Conservation (phyloP, 176 grass and related monocot genomes). For the Poa annua region DNA sequence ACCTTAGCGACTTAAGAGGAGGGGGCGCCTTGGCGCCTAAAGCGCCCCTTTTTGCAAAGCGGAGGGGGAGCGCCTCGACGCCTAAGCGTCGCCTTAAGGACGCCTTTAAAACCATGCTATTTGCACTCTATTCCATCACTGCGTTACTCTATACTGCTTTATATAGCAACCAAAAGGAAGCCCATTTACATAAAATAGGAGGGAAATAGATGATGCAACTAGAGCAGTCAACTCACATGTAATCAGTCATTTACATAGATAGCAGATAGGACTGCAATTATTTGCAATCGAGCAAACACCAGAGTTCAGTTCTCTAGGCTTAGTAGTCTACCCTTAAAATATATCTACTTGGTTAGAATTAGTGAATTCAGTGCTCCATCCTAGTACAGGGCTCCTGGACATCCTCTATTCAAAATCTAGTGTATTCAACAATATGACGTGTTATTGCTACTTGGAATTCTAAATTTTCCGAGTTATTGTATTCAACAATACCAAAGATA, state of each 20-base stretch:
- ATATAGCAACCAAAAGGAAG: not conserved
- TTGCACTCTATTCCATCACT: not conserved
- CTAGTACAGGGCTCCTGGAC: not conserved
- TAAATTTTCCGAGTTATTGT: not conserved
- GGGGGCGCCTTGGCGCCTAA: too few species aligned
- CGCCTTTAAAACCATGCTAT: too few species aligned
- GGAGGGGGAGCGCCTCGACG: too few species aligned
- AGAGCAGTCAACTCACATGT: not conserved
- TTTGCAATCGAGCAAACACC: not conserved
- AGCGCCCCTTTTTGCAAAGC: too few species aligned
- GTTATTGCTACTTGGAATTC: not conserved
- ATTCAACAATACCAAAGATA: not conserved
- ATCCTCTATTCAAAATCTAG: slow-evolving; percentile 11
- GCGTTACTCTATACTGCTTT: not conserved
- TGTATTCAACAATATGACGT: not conserved
- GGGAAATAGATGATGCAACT: not conserved
- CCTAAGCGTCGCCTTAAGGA: too few species aligned
- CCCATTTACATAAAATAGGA: slow-evolving; percentile 3
- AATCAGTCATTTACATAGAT: slow-evolving; percentile 1
- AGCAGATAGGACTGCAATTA: not conserved
- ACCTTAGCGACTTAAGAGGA: too few species aligned
- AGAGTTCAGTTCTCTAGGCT: slow-evolving; percentile 6
- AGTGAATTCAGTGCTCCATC: not conserved
- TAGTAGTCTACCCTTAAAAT: not conserved
- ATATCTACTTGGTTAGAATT: not conserved